Evolutionary conservation across 371 early-diverging fungal genomes (phyloP), one percentile per base, ranked within the genome.

Genomic region (Rhizopus delemar): DNA sequence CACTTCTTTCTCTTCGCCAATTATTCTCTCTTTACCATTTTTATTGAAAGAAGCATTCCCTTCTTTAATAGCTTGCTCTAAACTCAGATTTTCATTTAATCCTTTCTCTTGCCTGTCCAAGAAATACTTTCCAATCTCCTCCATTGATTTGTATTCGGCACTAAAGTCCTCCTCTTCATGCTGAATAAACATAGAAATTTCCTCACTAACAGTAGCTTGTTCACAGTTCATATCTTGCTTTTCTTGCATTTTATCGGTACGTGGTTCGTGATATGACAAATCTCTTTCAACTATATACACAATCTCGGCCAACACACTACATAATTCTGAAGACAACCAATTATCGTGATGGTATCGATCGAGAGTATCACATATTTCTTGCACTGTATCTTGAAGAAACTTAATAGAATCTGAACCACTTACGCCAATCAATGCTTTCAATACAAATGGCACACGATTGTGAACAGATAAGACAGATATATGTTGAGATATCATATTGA

Each of bases 291-390:
- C 51, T 2, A 63, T 65, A 31, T 66, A 49, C 2, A 85, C 63
- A 16, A 82, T 60, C 16, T 77, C 76, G 35, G 59, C 68, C n/a
- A 85, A 53, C 0, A 80, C 79, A 16, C 64, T 46, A 35, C 80
- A 73, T 6, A 85, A 43, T 32, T 78, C 73, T 15, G 32, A 41
- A 38, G 77, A 81, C 16, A 77, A 16, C 65, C 66, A 60, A 8
- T 63, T 61, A 38, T 78, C 51, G 57, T 63, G 31, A 65, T 68
- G 66, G 59, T 77, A 72, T 7, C 67, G 46, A 58, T 87, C 86
- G 39, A 89, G 46, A 13, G 83, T 82, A 60, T 82, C 80, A 65
- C 81, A 77, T 5, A 89, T 74, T 54, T 86, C 84, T 45, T 85
- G 75, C 1, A 89, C 72, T 1, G 81, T 71, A 57, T 86, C 90